These are phyloP conservation scores for Cladosporium sp. DNA, from an alignment of 2,329 filamentous ascomycete genomes.

Conservation along the genomic window DNA sequence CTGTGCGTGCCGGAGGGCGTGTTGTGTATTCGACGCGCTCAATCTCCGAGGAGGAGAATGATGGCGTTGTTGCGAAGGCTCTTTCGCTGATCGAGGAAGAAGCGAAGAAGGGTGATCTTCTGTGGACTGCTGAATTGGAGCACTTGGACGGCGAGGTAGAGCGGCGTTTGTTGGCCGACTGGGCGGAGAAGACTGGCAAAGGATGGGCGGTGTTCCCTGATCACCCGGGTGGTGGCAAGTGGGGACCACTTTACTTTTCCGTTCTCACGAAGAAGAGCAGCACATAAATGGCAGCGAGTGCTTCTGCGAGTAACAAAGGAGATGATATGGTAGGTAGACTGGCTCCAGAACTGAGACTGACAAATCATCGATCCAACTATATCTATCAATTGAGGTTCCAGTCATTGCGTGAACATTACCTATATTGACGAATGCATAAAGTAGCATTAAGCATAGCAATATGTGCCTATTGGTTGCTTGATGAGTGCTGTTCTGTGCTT, in stretches of 20 bases:
- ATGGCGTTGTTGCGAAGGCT: conserved; percentile 42
- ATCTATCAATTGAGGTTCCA: not conserved
- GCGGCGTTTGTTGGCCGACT: conserved; percentile 18
- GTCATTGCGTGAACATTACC: not conserved
- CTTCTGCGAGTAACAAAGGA: not conserved
- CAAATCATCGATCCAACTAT: not conserved
- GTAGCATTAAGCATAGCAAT: not conserved
- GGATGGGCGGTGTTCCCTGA: conserved; percentile 46
- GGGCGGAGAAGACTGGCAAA: conserved; percentile 37
- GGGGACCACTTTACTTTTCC: conserved; percentile 45
- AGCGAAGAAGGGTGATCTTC: conserved; percentile 35
- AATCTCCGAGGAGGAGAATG: conserved; percentile 43
- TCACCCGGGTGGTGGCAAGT: conserved; percentile 37
- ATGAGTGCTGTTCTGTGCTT: not conserved
- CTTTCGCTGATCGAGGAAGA: conserved; percentile 39
- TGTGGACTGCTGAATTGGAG: conserved; percentile 36
- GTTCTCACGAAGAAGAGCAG: conserved; percentile 36
- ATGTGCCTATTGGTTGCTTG: not conserved
- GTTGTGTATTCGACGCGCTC: conserved; percentile 47
- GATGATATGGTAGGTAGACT: not conserved
- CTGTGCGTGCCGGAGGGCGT: conserved; percentile 37
- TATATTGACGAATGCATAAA: not conserved
- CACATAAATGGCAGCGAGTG: not conserved
- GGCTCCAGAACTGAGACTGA: not conserved
- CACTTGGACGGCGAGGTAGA: conserved; percentile 26